Base-by-base conservation (phyloP, 176 grass and related monocot genomes). In the Luzula sylvatica region DNA sequence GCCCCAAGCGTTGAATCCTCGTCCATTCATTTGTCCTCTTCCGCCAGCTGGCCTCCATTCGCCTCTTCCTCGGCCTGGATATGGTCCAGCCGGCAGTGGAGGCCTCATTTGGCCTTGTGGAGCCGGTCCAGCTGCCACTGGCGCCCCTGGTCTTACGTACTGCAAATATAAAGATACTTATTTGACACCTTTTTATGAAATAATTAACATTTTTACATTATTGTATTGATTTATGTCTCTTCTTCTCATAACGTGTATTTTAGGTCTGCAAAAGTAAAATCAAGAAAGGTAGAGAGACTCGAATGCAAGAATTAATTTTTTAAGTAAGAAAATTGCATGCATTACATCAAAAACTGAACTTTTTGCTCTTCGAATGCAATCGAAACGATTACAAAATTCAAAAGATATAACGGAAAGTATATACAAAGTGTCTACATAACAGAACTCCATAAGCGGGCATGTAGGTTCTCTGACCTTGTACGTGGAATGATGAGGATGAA, bases 401-500 rank as follows among this genome's bases (percentile, higher is more conserved):
- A 46, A 64, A 22, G 23, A 64, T 20, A 15, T 51, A 51, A 51
- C 47, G 21, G 15, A 28, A 64, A 17, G 16, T 50, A 49, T 30
- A 64, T 64, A 64, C 60, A 64, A 64, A 23, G 11, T 49, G 26
- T 64, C 21, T 50, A 50, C 60, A 49, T 45, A 64, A 64, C 20
- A 64, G 42, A 64, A 27, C 60, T 64, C 60, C 60, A 8, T 39
- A 24, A 64, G 60, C 60, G 29, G 60, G 60, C 60, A 64, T 64
- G 44, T 7, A 35, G 30, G 41, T 29, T 64, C 60, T 64, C 92
- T 79, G 81, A 98, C 92, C 92, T 98, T 98, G 85, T 65, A 98
- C 77, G 82, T 82, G 29, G 92, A 90, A 87, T 98, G 74, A 72
- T 90, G 92, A 67, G 67, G 73, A 43, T 88, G 72, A 53, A 98